These are phyloP conservation scores for Sclerotinia sclerotiorum DNA, from an alignment of 2,329 filamentous ascomycete genomes.

Conservation along the genomic window DNA sequence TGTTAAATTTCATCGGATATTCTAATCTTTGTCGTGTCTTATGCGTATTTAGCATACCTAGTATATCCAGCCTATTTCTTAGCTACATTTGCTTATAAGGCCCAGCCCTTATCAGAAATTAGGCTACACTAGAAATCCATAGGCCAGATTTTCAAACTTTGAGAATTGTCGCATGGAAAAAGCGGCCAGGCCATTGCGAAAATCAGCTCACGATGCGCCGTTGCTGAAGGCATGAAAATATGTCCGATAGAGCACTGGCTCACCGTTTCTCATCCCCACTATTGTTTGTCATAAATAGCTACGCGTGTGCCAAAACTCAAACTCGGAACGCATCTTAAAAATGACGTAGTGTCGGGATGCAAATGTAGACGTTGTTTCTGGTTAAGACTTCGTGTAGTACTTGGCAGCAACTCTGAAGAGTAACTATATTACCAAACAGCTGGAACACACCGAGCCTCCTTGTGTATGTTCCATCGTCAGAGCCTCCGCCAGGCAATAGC, in stretches of 20 bases:
- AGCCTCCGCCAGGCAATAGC: neutral
- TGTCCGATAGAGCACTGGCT: neutral
- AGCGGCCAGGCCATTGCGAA: neutral
- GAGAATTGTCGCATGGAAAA: neutral
- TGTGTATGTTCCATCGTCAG: neutral
- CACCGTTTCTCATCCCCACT: neutral
- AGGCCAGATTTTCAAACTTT: neutral
- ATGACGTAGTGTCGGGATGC: neutral
- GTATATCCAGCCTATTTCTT: neutral
- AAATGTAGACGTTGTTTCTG: neutral
- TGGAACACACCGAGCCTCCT: constrained; percentile 8
- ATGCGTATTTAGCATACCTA: too few species aligned
- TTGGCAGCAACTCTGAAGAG: neutral
- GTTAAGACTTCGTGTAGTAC: neutral
- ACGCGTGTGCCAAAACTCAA: neutral
- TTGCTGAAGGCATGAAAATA: neutral
- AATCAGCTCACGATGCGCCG: neutral
- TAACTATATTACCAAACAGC: constrained; percentile 9
- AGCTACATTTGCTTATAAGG: neutral
- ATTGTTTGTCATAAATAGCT: neutral
- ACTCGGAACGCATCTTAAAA: neutral
- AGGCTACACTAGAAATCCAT: neutral
- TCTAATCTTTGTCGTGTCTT: neutral
- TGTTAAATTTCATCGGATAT: neutral
- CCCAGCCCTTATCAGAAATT: too few species aligned